These are phyloP conservation scores for Diplocarpon rosae DNA, from an alignment of 2,329 filamentous ascomycete genomes.

Conservation along the genomic window DNA sequence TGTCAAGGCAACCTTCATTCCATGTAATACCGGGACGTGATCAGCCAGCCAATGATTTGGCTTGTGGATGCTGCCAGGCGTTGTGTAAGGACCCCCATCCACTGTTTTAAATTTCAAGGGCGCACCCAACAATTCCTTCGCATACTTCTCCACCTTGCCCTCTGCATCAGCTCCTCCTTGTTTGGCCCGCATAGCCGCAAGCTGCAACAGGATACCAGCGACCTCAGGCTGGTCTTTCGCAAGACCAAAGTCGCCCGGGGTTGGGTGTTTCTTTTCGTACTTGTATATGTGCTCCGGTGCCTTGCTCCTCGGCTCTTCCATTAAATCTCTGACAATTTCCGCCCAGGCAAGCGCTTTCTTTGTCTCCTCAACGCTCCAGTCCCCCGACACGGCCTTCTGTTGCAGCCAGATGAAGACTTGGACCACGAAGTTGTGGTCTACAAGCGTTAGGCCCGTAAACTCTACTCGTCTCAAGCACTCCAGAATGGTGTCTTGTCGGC, in stretches of 20 bases:
- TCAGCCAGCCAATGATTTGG: constrained; percentile 2
- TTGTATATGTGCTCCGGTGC: constrained; percentile 6
- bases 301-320: constrained; percentile 21
- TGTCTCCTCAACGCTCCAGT: constrained; percentile 16
- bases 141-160: constrained; percentile 31
- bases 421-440: constrained; percentile 6
- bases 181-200: constrained; percentile 33
- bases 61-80: neutral
- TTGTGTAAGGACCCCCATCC: neutral
- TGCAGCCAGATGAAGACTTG: constrained; percentile 18
- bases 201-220: constrained; percentile 32
- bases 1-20: constrained; percentile 30
- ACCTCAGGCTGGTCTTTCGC: constrained; percentile 29
- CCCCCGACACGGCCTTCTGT: constrained; percentile 14
- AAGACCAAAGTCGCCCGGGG: neutral
- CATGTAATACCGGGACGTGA: constrained; percentile 30
- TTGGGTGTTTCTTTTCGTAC: constrained; percentile 25
- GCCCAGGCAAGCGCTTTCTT: constrained; percentile 23
- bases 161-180: constrained; percentile 30
- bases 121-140: constrained; percentile 19
- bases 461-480: constrained; percentile 22
- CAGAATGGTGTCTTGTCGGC: constrained; percentile 22
- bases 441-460: constrained; percentile 23
- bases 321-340: constrained; percentile 23
- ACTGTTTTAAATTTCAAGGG: constrained; percentile 11